Evolutionary conservation across 1,284 basidiomycete species (phyloP).

Genomic region (Hemileia vastatrix): DNA sequence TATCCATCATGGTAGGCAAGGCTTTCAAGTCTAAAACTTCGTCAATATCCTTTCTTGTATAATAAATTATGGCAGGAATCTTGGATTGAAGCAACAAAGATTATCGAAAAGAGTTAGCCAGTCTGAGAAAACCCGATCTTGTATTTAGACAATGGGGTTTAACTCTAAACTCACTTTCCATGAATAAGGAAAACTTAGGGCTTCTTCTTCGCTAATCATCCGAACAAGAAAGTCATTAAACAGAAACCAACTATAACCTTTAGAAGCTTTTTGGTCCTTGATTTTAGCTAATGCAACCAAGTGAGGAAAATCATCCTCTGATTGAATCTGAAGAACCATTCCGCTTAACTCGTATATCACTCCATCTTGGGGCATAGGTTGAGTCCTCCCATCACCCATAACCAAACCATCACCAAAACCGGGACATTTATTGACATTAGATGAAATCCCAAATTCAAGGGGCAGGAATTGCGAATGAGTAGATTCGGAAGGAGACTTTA

Average conservation of each 20-base stretch:
- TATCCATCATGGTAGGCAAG: slow-evolving; percentile 61
- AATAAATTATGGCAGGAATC: slow-evolving; percentile 79
- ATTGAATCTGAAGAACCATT: slow-evolving; percentile 71
- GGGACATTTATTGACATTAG: slow-evolving; percentile 27
- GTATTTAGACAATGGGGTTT: no score
- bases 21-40: slow-evolving; percentile 56
- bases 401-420: slow-evolving; percentile 20
- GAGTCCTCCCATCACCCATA: slow-evolving; percentile 46
- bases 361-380: slow-evolving; percentile 53
- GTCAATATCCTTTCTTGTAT: slow-evolving; percentile 63
- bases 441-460: slow-evolving; percentile 48
- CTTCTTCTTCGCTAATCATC: slow-evolving; percentile 73
- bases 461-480: slow-evolving; percentile 26
- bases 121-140: no score
- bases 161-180: slow-evolving; percentile 73
- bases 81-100: slow-evolving; percentile 44
- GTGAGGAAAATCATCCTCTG: slow-evolving; percentile 68
- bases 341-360: slow-evolving; percentile 62
- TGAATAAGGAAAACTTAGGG: slow-evolving; percentile 68
- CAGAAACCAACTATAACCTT: slow-evolving; percentile 63
- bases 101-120: not conserved
- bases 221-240: slow-evolving; percentile 96
- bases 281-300: slow-evolving; percentile 69
- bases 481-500: slow-evolving; percentile 19
- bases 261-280: slow-evolving; percentile 41